Base-by-base conservation (phyloP, 2,329 filamentous ascomycete species). In the Davidsoniella australis region DNA sequence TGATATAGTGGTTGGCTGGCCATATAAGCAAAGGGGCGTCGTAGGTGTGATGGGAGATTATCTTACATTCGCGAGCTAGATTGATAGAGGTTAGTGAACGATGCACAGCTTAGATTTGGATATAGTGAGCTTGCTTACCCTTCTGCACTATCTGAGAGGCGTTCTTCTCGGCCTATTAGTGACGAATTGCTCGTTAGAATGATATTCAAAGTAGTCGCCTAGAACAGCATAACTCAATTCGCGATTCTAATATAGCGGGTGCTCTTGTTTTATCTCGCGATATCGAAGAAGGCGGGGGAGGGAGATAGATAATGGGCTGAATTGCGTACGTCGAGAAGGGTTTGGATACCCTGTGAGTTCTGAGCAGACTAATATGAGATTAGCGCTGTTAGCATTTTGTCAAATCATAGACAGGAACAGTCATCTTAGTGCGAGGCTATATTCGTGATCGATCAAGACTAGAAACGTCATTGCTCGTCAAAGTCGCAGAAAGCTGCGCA, bases 81-180 rank as follows among this genome's bases (percentile, higher is more conserved):
- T 17, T 37, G 47, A 20, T 37, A 10, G 6, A 47, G 8, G 47
- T 51, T 51, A 55, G 47, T 41, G 40, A n/a, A 24, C 12, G 4
- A 23, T 36, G n/a, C 17, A 18, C 10, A 40, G 17, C 2, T 20
- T 29, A 44, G 29, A 33, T 12, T 9, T 33, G 12, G 29, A 12
- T 10, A 33, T 33, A 12, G n/a, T 33, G n/a, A 29, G 6, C 23
- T 24, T 12, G 64, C 70, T 54, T 66, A 93, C 89, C 85, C 76
- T 91, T 87, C 67, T 96, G 89, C 52, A 98, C 88, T 65, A 98
- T 98, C 76, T 95, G 95, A 69, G 94, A 89, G 54, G 91, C 91
- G 67, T 96, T 89, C 68, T 87, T 83, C 76, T 98, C 91, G 60
- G 91, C 88, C 89, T 47, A 33, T 48, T 26, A 8, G 42, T 39